Base-by-base conservation (phyloP, 2,329 filamentous ascomycete genomes). In the Rhynchosporium secalis region DNA sequence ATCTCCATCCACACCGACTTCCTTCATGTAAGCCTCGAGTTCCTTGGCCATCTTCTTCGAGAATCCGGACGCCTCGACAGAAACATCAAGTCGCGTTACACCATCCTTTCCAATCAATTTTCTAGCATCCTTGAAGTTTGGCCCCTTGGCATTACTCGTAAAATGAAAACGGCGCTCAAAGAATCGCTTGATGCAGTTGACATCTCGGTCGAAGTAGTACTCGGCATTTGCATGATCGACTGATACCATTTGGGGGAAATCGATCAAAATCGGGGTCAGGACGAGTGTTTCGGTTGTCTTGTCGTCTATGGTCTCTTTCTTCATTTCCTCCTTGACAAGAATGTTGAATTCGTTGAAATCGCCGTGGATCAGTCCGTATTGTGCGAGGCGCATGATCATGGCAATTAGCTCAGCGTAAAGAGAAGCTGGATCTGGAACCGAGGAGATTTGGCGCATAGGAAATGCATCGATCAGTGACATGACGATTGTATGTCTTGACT, bases 341-440 rank as follows among this genome's bases (percentile, higher is more conserved):
- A 99, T 94, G 75, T 99, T 99, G 82, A 99, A 99, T 76, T 99
- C 96, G 79, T 99, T 99, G 80, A 96, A 99, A 75, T 99, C 95
- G 65, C 95, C 95, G 74, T 99, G 95, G 65, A 99, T 99, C 54
- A 99, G 80, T 6, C 95, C 95, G 69, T 93, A 87, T 65, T 86
- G 86, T 5, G 95, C 94, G 46, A 99, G 81, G 33, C 87, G 85
- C 48, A 99, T 80, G 61, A 99, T 92, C 70, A 97, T 84, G 47
- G 86, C 83, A 72, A 99, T 96, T 40, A 99, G 80, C 64, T 98
- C 92, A n/a, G 87, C 88, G 74, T 99, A 99, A 5, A 99, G 81
- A n/a, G 79, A 79, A 2, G 92, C 90, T 0, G 94, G 92, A 69
- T 97, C 85, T 38, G 92, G 89, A 1, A 99, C 88, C 31, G 83